Base-by-base conservation (phyloP, 2,329 filamentous ascomycete species). In the Nothopassalora personata region DNA sequence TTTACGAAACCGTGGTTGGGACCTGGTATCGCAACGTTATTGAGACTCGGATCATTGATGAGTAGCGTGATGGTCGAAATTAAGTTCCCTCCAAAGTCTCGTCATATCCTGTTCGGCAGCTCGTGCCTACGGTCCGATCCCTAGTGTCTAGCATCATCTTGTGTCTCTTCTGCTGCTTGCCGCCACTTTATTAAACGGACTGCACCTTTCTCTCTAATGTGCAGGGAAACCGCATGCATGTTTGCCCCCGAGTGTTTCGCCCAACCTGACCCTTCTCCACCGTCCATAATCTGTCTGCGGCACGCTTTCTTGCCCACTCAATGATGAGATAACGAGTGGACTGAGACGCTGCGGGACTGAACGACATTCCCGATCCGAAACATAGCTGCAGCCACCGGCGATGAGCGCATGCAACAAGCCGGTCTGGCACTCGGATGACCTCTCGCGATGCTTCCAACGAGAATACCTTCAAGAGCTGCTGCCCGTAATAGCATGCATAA, bases 391-490 rank as follows among this genome's bases (percentile, higher is more conserved):
- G 13, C 30, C 36, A 27, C 15, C 36, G 45, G 54, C 53, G 51
- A 71, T 70, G 83, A 79, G 83, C 64, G 80, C 78, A 66, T 87
- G 85, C 73, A 75, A 77, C 70, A 78, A 79, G 70, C 81, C 82
- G 36, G 70, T 84, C 64, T 87, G 85, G 85, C 76, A 77, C 65
- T 72, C 76, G 61, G 85, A 87, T 72, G 85, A 87, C 73, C 80
- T 87, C 68, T 83, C 83, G 48, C 69, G 66, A 58, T 87, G 85
- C 70, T 86, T 87, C 66, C 80, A 84, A 71, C 79, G 77, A 73
- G 85, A 90, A 74, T 92, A 89, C 73, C 83, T 96, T 56, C 87
- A 90, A 74, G 85, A 90, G 61, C 79, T 96, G 50, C 81, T 97
- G 56, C 94, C 94, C 56, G 78, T 94, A 61, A 76, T 86, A 61